These are phyloP conservation scores for Penicillium hordei DNA, from an alignment of 2,329 filamentous ascomycete genomes.

Conservation along the genomic window DNA sequence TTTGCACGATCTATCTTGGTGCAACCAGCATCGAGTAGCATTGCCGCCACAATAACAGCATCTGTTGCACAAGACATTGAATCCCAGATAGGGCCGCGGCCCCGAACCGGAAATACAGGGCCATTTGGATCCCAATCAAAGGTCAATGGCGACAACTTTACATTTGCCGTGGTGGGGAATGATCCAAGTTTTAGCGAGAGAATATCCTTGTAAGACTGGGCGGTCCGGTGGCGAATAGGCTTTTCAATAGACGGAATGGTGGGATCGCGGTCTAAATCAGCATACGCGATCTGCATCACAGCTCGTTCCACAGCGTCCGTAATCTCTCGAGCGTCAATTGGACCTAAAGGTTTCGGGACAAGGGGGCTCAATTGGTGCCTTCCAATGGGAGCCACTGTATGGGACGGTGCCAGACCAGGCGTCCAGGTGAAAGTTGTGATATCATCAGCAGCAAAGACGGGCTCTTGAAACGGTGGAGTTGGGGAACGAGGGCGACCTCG, in stretches of 20 bases:
- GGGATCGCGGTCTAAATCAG: slow-evolving; percentile 33
- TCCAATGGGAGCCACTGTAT: slow-evolving; percentile 1
- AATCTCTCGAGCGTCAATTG: slow-evolving; percentile 2
- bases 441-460: slow-evolving; percentile 3
- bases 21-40: slow-evolving; percentile 38
- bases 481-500: not conserved
- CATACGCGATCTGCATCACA: slow-evolving; percentile 30
- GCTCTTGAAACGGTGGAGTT: not conserved
- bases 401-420: not conserved
- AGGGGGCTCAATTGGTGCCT: not conserved
- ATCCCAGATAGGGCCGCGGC: slow-evolving; percentile 33
- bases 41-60: slow-evolving; percentile 36
- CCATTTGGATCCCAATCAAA: slow-evolving; percentile 25
- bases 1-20: slow-evolving; percentile 32
- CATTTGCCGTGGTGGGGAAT: slow-evolving; percentile 14
- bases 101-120: slow-evolving; percentile 25
- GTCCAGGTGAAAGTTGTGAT: not conserved
- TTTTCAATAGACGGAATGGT: slow-evolving; percentile 16
- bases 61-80: slow-evolving; percentile 31
- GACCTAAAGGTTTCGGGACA: not conserved
- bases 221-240: slow-evolving; percentile 13
- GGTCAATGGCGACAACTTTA: slow-evolving; percentile 16
- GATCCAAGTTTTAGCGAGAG: slow-evolving; percentile 18
- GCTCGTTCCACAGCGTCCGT: slow-evolving; percentile 26
- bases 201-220: slow-evolving; percentile 18